Evolutionary conservation across 768 basidiomycete genomes (phyloP), one percentile per base, ranked within the genome.

Genomic region (Xerocomus brunneocitrinus): DNA sequence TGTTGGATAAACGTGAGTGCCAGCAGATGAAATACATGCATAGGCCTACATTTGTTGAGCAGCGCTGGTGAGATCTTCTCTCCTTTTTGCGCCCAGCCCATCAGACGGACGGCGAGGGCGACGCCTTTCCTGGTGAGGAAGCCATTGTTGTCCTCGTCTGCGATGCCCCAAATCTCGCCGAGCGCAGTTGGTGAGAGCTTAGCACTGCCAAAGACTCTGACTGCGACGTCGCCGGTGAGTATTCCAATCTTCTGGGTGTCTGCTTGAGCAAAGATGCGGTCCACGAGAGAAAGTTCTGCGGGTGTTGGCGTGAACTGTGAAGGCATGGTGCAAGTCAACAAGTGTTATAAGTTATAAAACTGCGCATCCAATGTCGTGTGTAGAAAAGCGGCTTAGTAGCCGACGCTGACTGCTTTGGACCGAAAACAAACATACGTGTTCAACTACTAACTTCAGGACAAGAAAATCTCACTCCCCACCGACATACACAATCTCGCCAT

Each of bases 91-190:
- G 93, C 89, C 78, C 89, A 90, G 4, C 89, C 93, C 56, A 99
- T 92, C 47, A 98, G 77, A 53, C 97, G 79, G n/a, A 95, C 76
- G 27, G 91, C 94, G 55, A 89, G 77, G 16, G 91, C 85, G 61
- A 93, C 90, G 41, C 90, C 89, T 65, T 91, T 94, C 59, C 81
- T 84, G 10, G 92, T 86, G 50, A 99, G 80, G 74, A 86, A 93
- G 2, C 97, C 97, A 56, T 90, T 90, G 76, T 98, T 95, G 31
- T 94, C 86, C 51, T 89, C 85, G 75, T 99, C 97, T 47, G 93
- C 86, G 54, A 98, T 74, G 54, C 76, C 81, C 95, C 97, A 99
- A 58, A 99, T 87, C 73, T 97, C 91, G 42, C 95, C 91, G 57
- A 99, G 83, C 34, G 80, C 78, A 16, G 79, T 74, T 8, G 91